Percentiles rank a stretch among this genome's conserved stretches.
Conservation (phyloP, 1,139 yeast species). For the Debaryomyces robertsiae region DNA sequence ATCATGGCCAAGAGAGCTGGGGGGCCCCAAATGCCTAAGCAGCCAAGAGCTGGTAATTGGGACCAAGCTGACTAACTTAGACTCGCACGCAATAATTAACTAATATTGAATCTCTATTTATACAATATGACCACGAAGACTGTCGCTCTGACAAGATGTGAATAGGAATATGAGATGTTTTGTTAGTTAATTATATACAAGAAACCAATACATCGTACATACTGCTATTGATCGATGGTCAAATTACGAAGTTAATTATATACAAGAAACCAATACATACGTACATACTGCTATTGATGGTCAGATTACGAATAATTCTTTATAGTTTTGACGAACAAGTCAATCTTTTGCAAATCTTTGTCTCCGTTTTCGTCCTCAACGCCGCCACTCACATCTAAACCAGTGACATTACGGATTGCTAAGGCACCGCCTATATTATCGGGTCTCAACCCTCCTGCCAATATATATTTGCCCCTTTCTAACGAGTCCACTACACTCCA, state of each 20-base stretch:
- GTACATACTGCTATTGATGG: too few relatives aligned
- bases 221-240: too few relatives aligned
- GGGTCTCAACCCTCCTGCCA: slow-evolving; percentile 91
- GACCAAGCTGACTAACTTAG: slow-evolving; percentile 77
- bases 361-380: slow-evolving; percentile 72
- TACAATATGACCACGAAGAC: too few relatives aligned
- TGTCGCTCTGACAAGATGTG: too few relatives aligned
- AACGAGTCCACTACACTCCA: slow-evolving; percentile 54
- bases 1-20: slow-evolving; percentile 97
- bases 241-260: too few relatives aligned
- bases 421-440: slow-evolving; percentile 63
- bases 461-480: slow-evolving; percentile 50
- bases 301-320: slow-evolving; percentile 14
- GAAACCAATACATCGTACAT: too few relatives aligned
- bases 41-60: slow-evolving; percentile 94
- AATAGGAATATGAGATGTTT: not conserved
- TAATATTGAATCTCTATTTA: too few relatives aligned
- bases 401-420: slow-evolving; percentile 56
- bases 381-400: slow-evolving; percentile 95
- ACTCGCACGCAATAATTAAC: too few relatives aligned
- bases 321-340: slow-evolving; percentile 55
- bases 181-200: too few relatives aligned
- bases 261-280: too few relatives aligned
- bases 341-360: slow-evolving; percentile 68
- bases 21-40: slow-evolving; percentile 91